Evolutionary conservation across 345 rosid genomes (phyloP).

Genomic region (Eucalyptus curtisii): DNA sequence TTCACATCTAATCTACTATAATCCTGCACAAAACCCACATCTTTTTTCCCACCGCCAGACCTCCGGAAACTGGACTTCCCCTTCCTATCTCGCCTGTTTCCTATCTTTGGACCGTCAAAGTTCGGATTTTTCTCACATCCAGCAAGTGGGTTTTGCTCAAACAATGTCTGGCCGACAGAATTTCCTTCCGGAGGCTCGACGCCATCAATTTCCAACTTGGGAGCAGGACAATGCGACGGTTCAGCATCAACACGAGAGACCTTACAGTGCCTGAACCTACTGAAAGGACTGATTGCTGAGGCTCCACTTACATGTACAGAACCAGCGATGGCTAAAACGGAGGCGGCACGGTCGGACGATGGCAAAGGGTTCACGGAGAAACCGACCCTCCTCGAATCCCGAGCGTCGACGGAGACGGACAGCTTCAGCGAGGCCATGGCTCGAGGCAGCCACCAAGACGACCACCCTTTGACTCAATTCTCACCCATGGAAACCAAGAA

Average conservation of each 20-base stretch:
- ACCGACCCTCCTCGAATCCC: slow-evolving; percentile 42
- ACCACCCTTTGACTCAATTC: background rate
- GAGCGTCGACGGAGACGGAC: slow-evolving; percentile 23
- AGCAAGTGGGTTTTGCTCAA: slow-evolving; percentile 7
- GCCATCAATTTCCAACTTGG: slow-evolving; percentile 6
- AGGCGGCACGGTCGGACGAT: slow-evolving; percentile 15
- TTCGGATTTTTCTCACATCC: background rate
- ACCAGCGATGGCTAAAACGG: slow-evolving; percentile 21
- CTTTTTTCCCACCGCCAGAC: background rate
- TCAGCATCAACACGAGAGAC: slow-evolving; percentile 27
- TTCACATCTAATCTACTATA: slow-evolving; percentile 24
- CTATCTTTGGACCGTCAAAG: background rate
- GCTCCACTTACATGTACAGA: slow-evolving; percentile 10
- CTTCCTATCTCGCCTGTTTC: background rate
- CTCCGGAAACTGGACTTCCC: background rate
- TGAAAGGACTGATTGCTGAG: slow-evolving; percentile 5
- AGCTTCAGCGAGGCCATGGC: slow-evolving; percentile 46
- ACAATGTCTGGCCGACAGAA: background rate
- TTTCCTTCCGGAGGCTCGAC: background rate
- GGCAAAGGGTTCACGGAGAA: slow-evolving; percentile 17
- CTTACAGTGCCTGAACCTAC: slow-evolving; percentile 18
- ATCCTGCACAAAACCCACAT: background rate
- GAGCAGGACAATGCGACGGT: slow-evolving; percentile 1
- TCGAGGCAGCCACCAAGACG: background rate
- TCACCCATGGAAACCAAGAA: background rate